Conservation (phyloP, 352 stramenopile species). For the Pythium rhizo-oryzae region DNA sequence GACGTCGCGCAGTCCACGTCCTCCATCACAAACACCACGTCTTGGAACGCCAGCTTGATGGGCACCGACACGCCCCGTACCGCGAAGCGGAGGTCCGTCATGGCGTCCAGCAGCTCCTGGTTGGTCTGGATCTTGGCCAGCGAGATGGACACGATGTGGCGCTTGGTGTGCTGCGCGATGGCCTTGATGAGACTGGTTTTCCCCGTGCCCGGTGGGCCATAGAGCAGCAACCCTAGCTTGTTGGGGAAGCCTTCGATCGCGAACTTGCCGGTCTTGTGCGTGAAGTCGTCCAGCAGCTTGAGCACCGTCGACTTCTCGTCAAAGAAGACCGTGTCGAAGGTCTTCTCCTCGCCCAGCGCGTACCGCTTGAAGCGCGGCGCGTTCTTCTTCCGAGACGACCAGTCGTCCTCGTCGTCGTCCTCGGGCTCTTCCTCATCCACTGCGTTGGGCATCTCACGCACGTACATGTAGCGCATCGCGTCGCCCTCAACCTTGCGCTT, state of each 20-base stretch:
- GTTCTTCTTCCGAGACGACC: background rate
- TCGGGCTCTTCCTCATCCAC: conserved; percentile 26
- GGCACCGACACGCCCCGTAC: conserved; percentile 66
- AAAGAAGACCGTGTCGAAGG: conserved; percentile 85
- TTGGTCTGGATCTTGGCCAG: conserved; percentile 81
- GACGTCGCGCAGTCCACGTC: conserved; percentile 85
- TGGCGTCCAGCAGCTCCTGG: conserved; percentile 77
- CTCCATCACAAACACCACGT: conserved; percentile 93
- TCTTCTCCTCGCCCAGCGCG: conserved; percentile 78
- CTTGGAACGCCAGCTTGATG: conserved; percentile 69
- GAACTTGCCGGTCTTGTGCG: conserved; percentile 69
- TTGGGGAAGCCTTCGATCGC: conserved; percentile 82
- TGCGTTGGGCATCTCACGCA: conserved; percentile 10
- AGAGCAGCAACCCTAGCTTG: conserved; percentile 81
- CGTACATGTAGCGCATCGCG: conserved; percentile 45
- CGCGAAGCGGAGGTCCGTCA: conserved; percentile 76
- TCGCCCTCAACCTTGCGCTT: conserved; percentile 31
- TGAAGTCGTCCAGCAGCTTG: conserved; percentile 64
- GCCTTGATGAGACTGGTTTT: conserved; percentile 90
- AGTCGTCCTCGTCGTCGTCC: conserved; percentile 29
- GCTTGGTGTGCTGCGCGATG: conserved; percentile 66
- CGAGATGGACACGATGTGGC: conserved; percentile 71
- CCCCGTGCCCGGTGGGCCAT: conserved; percentile 82
- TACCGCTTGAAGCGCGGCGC: conserved; percentile 55
- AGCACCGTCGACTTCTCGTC: conserved; percentile 63